These are phyloP conservation scores for Aspergillus pseudoterreus DNA, from an alignment of 2,329 filamentous ascomycete genomes.

Conservation along the genomic window DNA sequence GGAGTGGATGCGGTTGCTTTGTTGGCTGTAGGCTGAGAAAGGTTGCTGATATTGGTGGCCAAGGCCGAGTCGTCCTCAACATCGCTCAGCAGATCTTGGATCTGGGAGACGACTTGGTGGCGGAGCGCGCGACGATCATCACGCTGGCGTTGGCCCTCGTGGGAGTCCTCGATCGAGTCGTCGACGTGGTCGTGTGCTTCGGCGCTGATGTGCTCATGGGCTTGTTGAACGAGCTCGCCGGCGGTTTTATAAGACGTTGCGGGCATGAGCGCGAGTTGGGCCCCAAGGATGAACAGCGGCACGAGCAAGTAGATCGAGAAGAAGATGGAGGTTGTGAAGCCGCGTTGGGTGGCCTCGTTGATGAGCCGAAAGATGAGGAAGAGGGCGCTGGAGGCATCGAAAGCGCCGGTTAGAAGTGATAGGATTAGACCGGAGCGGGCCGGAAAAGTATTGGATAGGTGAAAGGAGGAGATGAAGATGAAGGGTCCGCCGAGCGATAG, in stretches of 20 bases:
- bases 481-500: conserved; percentile 77
- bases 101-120: conserved; percentile 64
- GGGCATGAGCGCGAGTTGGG: conserved; percentile 71
- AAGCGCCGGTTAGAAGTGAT: conserved; percentile 74
- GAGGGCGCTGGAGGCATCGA: conserved; percentile 75
- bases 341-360: conserved; percentile 57
- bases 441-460: conserved; percentile 80
- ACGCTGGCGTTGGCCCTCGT: conserved; percentile 46
- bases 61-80: conserved; percentile 7
- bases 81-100: conserved; percentile 67
- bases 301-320: conserved; percentile 71
- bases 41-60: neutral
- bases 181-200: conserved; percentile 57
- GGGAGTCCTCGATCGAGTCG: conserved; percentile 48
- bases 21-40: conserved; percentile 3
- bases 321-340: conserved; percentile 63
- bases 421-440: conserved; percentile 73
- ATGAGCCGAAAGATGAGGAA: conserved; percentile 71
- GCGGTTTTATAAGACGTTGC: conserved; percentile 77
- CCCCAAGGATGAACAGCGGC: conserved; percentile 61
- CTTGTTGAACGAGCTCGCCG: conserved; percentile 74
- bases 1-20: conserved; percentile 1
- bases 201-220: conserved; percentile 53
- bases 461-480: conserved; percentile 78
- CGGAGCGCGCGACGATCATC: conserved; percentile 57